A percentile compares a stretch with the other conserved stretches of the same genome.
Conservation (phyloP, 2,329 filamentous ascomycete genomes). For the Paracamarosporium sp. region DNA sequence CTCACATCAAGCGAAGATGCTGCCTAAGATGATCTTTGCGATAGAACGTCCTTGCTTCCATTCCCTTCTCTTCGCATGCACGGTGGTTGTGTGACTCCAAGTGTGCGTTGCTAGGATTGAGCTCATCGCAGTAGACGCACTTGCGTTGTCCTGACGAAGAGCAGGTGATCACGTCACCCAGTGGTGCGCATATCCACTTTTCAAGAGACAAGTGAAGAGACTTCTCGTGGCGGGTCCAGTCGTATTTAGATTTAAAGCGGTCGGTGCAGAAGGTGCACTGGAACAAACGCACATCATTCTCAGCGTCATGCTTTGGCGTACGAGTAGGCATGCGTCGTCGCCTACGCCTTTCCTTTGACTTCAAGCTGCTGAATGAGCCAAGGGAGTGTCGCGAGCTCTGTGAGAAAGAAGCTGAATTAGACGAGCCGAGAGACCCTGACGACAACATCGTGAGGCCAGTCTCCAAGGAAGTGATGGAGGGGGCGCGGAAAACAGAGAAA, state of each 20-base stretch:
- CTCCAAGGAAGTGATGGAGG: slow-evolving; percentile 62
- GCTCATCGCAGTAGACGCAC: slow-evolving; percentile 65
- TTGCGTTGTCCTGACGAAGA: slow-evolving; percentile 62
- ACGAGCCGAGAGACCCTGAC: slow-evolving; percentile 60
- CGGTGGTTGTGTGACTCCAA: slow-evolving; percentile 66
- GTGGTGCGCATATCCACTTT: slow-evolving; percentile 63
- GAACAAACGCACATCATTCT: slow-evolving; percentile 33
- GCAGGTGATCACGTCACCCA: slow-evolving; percentile 63
- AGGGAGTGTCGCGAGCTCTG: slow-evolving; percentile 64
- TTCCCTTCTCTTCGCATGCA: slow-evolving; percentile 70
- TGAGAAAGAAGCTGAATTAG: slow-evolving; percentile 63
- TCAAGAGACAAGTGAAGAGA: slow-evolving; percentile 47
- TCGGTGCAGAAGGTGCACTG: slow-evolving; percentile 51
- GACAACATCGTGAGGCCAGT: slow-evolving; percentile 59
- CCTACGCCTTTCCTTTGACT: slow-evolving; percentile 63
- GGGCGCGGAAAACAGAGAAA: slow-evolving; percentile 59
- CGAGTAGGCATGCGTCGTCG: slow-evolving; percentile 57
- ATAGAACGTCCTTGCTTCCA: slow-evolving; percentile 69
- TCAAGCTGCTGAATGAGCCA: slow-evolving; percentile 62
- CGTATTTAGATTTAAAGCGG: slow-evolving; percentile 49
- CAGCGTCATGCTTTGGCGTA: slow-evolving; percentile 32
- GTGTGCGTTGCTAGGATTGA: slow-evolving; percentile 62
- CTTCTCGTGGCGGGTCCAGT: slow-evolving; percentile 51
- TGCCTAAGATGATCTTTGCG: slow-evolving; percentile 69
- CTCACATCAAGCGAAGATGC: slow-evolving; percentile 62